Percentiles rank a stretch among this genome's conserved stretches.
These are phyloP conservation scores for Mortierella sp. DNA, from an alignment of 371 early-diverging fungal species.

Conservation along the genomic window DNA sequence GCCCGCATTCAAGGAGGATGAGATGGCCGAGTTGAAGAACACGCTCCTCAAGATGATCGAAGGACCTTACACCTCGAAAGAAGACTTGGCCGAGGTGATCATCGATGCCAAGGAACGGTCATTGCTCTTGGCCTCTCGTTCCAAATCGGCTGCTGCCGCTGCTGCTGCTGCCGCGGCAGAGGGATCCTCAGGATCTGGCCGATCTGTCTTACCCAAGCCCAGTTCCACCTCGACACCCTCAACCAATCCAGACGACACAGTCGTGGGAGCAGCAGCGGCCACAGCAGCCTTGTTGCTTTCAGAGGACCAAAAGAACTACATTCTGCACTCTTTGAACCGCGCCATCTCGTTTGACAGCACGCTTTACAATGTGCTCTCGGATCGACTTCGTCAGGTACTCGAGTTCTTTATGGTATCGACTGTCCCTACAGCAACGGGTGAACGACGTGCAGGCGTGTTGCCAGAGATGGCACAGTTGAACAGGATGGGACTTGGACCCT, in stretches of 20 bases:
- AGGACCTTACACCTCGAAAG: constrained; percentile 18
- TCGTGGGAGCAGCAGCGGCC: neutral
- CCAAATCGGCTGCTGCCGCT: too few relatives aligned
- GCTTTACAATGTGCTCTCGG: constrained; percentile 25
- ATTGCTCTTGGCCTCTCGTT: constrained; percentile 9
- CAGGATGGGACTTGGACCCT: constrained; percentile 27
- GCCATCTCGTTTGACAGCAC: constrained; percentile 33
- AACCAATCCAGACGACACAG: too few relatives aligned
- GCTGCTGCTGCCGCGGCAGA: too few relatives aligned
- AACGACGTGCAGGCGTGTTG: constrained; percentile 12
- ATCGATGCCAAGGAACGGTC: constrained; percentile 38
- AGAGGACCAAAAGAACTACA: constrained; percentile 18
- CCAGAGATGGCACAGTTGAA: constrained; percentile 15
- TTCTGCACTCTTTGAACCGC: constrained; percentile 13
- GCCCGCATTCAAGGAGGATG: constrained; percentile 15
- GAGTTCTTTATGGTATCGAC: constrained; percentile 15
- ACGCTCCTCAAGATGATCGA: constrained; percentile 36
- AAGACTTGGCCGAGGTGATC: constrained; percentile 19
- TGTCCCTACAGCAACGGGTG: neutral
- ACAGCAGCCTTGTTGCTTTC: constrained; percentile 16
- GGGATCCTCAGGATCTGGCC: too few relatives aligned
- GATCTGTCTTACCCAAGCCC: neutral
- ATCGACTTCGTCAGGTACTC: constrained; percentile 24
- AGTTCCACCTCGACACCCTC: constrained; percentile 9
- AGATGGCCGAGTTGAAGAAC: constrained; percentile 22